These are phyloP conservation scores for Colletotrichum siamense DNA, from an alignment of 2,329 filamentous ascomycete species.

Conservation along the genomic window DNA sequence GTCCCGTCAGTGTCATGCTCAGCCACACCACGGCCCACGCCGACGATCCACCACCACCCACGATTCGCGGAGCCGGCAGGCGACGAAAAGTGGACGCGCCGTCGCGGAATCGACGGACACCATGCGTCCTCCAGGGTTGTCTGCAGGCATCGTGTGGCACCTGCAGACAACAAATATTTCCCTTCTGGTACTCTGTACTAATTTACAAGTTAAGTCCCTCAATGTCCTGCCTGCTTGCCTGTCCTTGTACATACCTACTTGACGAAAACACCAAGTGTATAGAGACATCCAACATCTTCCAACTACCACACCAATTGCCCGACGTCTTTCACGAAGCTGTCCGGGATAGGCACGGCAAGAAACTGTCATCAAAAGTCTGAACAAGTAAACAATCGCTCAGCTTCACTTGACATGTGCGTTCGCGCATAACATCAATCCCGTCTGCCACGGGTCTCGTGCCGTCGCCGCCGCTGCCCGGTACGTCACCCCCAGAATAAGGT, in stretches of 20 bases:
- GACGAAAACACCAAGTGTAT: no score
- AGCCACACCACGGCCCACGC: conserved; percentile 9
- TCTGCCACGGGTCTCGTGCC: not conserved
- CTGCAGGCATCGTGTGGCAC: not conserved
- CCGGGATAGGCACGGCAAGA: not conserved
- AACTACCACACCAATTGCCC: not conserved
- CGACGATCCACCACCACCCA: not conserved
- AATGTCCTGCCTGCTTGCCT: not conserved
- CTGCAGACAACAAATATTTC: not conserved
- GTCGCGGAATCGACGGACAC: not conserved
- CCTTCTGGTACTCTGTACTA: not conserved
- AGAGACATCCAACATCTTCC: no score
- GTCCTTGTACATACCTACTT: not conserved
- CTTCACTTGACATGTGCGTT: not conserved
- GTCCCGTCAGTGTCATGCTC: conserved; percentile 6
- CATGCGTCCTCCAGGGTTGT: not conserved
- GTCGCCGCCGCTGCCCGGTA: not conserved
- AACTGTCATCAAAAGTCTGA: not conserved
- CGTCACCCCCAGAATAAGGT: not conserved
- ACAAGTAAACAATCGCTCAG: not conserved
- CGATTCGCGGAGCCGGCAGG: conserved; percentile 1
- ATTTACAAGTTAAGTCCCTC: no score
- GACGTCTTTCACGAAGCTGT: not conserved
- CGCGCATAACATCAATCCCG: not conserved
- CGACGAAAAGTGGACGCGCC: not conserved